These are phyloP conservation scores for Sechiopsis laciniata DNA, from an alignment of 306 rosid species.

Conservation along the genomic window DNA sequence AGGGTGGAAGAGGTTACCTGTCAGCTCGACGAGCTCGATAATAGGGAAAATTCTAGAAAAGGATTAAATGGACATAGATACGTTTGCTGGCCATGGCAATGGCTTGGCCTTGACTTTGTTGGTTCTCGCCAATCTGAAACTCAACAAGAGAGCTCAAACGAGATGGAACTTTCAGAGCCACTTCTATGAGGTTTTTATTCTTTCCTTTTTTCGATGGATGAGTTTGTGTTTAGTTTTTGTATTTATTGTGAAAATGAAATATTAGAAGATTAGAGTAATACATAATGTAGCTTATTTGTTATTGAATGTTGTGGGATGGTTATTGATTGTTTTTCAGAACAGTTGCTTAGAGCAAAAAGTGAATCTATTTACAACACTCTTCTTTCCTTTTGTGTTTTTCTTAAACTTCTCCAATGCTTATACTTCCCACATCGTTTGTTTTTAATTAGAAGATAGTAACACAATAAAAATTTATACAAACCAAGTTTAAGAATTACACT, in stretches of 20 bases:
- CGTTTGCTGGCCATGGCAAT: slow-evolving; percentile 99
- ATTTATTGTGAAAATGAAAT: slow-evolving; percentile 42
- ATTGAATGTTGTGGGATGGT: slow-evolving; percentile 1
- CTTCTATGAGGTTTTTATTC: slow-evolving; percentile 38
- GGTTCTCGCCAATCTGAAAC: slow-evolving; percentile 53
- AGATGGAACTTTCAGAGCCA: slow-evolving; percentile 99
- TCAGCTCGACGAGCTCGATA: slow-evolving; percentile 82
- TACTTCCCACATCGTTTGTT: not conserved
- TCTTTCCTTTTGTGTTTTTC: not conserved
- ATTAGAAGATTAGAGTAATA: slow-evolving; percentile 24
- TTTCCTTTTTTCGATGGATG: not conserved
- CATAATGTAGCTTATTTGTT: not conserved
- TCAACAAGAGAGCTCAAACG: slow-evolving; percentile 56
- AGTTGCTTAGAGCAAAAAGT: slow-evolving; percentile 9
- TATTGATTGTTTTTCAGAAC: slow-evolving; percentile 14
- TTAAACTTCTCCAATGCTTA: not conserved
- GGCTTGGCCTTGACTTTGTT: slow-evolving; percentile 89
- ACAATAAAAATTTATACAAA: no score
- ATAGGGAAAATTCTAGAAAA: slow-evolving; percentile 56
- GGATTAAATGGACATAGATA: slow-evolving; percentile 68
- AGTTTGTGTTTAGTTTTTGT: slow-evolving; percentile 25
- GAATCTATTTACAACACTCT: not conserved
- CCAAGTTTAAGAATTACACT: not conserved
- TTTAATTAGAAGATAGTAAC: not conserved
- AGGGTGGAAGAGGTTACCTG: slow-evolving; percentile 87